phyloP scores from a whole-genome alignment of 177 flowering plant species.

The Vitis hybrid region DNA sequence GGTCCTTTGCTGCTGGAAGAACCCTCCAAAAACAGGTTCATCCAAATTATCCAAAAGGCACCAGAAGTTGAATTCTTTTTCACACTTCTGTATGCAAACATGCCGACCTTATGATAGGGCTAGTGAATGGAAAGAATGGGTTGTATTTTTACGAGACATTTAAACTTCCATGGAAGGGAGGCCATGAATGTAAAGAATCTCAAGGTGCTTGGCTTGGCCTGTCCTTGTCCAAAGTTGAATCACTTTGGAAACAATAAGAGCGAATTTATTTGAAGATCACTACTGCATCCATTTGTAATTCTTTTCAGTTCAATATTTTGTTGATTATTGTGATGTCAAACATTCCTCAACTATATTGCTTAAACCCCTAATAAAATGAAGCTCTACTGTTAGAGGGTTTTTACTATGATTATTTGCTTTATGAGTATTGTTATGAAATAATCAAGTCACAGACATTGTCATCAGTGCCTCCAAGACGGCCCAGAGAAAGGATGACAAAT shows the following conservation, averaged over 20 bases:
- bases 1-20: slow-evolving; percentile 56
- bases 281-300: neutral
- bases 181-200: slow-evolving; percentile 4
- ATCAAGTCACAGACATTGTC: no score
- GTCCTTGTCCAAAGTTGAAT: neutral
- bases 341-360: no score
- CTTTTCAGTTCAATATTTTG: neutral
- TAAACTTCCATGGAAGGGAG: neutral
- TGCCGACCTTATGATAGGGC: slow-evolving; percentile 27
- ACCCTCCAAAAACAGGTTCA: slow-evolving; percentile 49
- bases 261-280: neutral
- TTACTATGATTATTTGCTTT: no score
- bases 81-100: slow-evolving; percentile 73
- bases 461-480: no score
- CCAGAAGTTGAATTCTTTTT: slow-evolving; percentile 82
- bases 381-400: no score
- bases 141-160: neutral
- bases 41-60: slow-evolving; percentile 45
- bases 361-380: no score
- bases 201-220: neutral
- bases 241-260: neutral
- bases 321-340: neutral
- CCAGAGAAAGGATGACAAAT: no score
- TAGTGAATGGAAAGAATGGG: slow-evolving; percentile 5
- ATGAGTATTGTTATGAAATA: no score